Evolutionary conservation across 345 rosid genomes (phyloP).

Genomic region (Brassica carinata): DNA sequence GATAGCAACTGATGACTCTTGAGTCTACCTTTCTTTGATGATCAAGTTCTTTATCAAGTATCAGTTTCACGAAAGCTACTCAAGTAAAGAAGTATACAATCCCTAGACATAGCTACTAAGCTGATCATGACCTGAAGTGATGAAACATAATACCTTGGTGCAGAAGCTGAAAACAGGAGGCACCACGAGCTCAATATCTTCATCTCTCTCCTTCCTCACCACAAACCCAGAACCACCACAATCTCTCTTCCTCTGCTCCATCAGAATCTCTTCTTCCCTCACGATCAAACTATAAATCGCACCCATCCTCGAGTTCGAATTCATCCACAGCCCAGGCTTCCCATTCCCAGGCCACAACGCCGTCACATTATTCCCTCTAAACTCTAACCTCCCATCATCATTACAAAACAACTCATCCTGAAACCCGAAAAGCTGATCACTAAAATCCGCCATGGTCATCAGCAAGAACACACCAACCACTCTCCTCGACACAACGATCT

Average conservation of each 20-base stretch:
- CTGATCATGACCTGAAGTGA: neutral
- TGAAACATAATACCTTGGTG: constrained; percentile 38
- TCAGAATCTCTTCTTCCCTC: constrained; percentile 77
- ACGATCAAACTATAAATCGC: constrained; percentile 64
- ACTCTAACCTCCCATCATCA: constrained; percentile 64
- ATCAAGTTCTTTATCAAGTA: neutral
- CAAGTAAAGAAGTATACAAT: neutral
- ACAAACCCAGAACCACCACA: constrained; percentile 50
- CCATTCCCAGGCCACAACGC: constrained; percentile 93
- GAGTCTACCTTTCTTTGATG: neutral
- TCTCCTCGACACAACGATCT: constrained; percentile 67
- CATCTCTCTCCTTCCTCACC: constrained; percentile 56
- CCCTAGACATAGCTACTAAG: neutral
- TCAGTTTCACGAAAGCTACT: neutral
- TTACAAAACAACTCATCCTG: constrained; percentile 75
- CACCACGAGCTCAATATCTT: constrained; percentile 69
- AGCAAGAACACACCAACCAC: constrained; percentile 63
- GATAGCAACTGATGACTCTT: neutral
- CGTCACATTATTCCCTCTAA: constrained; percentile 52
- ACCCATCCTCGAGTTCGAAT: constrained; percentile 77
- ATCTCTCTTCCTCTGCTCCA: constrained; percentile 53
- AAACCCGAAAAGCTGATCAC: constrained; percentile 81
- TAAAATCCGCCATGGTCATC: constrained; percentile 94
- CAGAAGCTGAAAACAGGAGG: constrained; percentile 79
- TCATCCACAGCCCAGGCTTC: constrained; percentile 90